Evolutionary conservation across 192 early-diverging fungal genomes (phyloP).

Genomic region (Borealophlyctis nickersoniae): DNA sequence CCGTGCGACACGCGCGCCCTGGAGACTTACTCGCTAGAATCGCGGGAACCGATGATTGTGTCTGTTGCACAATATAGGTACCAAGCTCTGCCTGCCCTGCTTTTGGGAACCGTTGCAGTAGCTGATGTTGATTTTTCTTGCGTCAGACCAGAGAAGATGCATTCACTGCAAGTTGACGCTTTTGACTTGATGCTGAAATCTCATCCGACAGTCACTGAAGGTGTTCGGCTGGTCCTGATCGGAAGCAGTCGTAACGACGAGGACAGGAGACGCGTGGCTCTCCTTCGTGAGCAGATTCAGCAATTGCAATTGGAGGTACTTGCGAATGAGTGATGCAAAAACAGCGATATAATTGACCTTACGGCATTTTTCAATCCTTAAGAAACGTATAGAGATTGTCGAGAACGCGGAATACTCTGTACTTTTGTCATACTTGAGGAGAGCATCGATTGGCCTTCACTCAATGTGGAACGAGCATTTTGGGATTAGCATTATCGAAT

Average conservation of each 20-base stretch:
- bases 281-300: slow-evolving; percentile 45
- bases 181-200: slow-evolving; percentile 60
- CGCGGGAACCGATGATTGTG: slow-evolving; percentile 62
- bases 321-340: not conserved
- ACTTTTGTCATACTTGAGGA: slow-evolving; percentile 60
- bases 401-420: slow-evolving; percentile 76
- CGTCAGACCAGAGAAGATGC: slow-evolving; percentile 88
- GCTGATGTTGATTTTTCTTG: not conserved
- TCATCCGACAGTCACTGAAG: slow-evolving; percentile 49
- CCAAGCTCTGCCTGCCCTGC: not conserved
- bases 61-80: slow-evolving; percentile 92
- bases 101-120: slow-evolving; percentile 1
- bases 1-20: slow-evolving; percentile 85
- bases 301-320: slow-evolving; percentile 57
- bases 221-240: slow-evolving; percentile 68
- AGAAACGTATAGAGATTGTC: slow-evolving; percentile 74
- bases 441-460: slow-evolving; percentile 78
- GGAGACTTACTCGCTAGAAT: slow-evolving; percentile 45
- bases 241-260: slow-evolving; percentile 81
- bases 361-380: too few species aligned
- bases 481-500: slow-evolving; percentile 96
- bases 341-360: too few species aligned
- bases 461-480: slow-evolving; percentile 99
- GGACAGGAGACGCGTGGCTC: slow-evolving; percentile 68
- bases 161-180: slow-evolving; percentile 74